A percentile compares a stretch with the other conserved stretches of the same genome.
Evolutionary conservation across 2,329 filamentous ascomycete species (phyloP).

Genomic region (Epichloe bromicola): DNA sequence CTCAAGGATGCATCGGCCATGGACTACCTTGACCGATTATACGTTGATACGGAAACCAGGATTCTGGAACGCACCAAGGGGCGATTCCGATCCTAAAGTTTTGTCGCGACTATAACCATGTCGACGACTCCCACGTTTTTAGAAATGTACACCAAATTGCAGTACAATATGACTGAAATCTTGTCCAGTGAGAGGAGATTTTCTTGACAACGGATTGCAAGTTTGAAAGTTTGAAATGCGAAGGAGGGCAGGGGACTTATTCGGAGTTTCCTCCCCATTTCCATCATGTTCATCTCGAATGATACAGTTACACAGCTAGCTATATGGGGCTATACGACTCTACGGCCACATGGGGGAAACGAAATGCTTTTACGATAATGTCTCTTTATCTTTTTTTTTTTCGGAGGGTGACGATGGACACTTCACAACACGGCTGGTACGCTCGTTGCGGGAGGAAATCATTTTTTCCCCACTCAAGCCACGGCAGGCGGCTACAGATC

Average conservation of each 20-base stretch:
- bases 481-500: background rate
- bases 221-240: background rate
- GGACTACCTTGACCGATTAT: slow-evolving; percentile 69
- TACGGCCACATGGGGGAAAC: background rate
- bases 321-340: background rate
- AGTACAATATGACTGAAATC: background rate
- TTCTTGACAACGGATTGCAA: background rate
- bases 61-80: slow-evolving; percentile 52
- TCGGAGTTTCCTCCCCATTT: background rate
- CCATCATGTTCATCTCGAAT: background rate
- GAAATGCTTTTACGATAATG: slow-evolving; percentile 7
- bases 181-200: background rate
- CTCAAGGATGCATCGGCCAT: slow-evolving; percentile 74
- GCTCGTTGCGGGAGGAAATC: slow-evolving; percentile 1
- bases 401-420: background rate
- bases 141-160: background rate
- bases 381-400: background rate
- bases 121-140: slow-evolving; percentile 10
- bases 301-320: background rate
- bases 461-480: background rate
- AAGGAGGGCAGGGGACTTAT: background rate
- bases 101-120: slow-evolving; percentile 3
- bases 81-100: slow-evolving; percentile 19
- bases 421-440: slow-evolving; percentile 1
- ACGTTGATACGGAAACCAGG: slow-evolving; percentile 67